A percentile compares a stretch with the other conserved stretches of the same genome.
Evolutionary conservation across 139 green algal genomes (phyloP).

Genomic region (Picochlorum sp.): DNA sequence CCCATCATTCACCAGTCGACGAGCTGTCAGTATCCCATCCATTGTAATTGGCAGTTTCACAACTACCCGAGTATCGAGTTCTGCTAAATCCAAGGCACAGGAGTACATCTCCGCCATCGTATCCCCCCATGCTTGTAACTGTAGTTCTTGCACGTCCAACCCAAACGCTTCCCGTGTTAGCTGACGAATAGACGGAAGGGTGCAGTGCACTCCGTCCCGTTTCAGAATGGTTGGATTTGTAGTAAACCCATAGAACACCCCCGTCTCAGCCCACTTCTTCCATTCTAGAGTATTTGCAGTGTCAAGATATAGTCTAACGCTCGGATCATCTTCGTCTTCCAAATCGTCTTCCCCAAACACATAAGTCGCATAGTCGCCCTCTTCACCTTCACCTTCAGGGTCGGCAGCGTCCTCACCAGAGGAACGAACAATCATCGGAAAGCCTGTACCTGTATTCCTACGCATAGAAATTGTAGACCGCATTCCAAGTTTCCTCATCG

Average conservation of each 20-base stretch:
- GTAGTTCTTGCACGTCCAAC: conserved; percentile 47
- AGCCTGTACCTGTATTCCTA: background rate
- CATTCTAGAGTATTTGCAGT: conserved; percentile 30
- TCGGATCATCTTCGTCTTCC: conserved; percentile 1
- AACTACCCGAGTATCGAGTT: conserved; percentile 14
- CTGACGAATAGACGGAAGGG: conserved; percentile 20
- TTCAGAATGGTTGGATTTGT: conserved; percentile 74
- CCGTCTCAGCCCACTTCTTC: conserved; percentile 30
- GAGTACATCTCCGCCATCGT: conserved; percentile 31
- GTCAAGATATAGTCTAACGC: conserved; percentile 47
- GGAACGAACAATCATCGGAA: too few relatives aligned
- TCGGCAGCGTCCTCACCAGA: background rate
- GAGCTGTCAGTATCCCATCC: conserved; percentile 47
- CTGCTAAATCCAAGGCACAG: conserved; percentile 24
- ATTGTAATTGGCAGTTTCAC: conserved; percentile 67
- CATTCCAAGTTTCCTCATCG: too few relatives aligned
- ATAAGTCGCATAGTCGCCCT: conserved; percentile 1
- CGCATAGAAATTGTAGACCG: too few relatives aligned
- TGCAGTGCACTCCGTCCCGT: conserved; percentile 49
- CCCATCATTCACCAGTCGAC: conserved; percentile 30
- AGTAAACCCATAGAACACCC: conserved; percentile 55
- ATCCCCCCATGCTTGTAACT: conserved; percentile 66
- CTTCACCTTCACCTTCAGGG: background rate
- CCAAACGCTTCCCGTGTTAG: conserved; percentile 32
- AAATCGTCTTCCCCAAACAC: conserved; percentile 3